Conservation (phyloP, 192 early-diverging fungal genomes). For the Entophlyctis luteolus region DNA sequence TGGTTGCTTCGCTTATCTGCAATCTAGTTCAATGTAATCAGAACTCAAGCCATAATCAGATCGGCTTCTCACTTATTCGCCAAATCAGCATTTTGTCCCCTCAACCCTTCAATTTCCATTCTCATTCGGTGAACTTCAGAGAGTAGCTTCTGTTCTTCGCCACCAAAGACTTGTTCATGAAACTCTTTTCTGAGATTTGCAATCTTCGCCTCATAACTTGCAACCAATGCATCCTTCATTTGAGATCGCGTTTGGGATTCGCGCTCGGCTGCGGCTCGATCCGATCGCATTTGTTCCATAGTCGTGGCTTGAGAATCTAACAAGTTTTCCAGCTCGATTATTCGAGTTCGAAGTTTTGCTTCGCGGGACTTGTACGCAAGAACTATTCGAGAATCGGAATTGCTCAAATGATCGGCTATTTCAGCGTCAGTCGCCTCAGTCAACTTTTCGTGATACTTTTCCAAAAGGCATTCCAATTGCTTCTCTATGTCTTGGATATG, state of each 20-base stretch:
- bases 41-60: neutral
- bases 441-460: slow-evolving; percentile 16
- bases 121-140: slow-evolving; percentile 18
- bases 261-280: slow-evolving; percentile 19
- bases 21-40: neutral
- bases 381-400: slow-evolving; percentile 7
- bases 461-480: slow-evolving; percentile 26
- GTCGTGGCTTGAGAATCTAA: slow-evolving; percentile 23
- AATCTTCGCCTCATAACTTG: slow-evolving; percentile 29
- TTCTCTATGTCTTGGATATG: slow-evolving; percentile 19
- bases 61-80: slow-evolving; percentile 4
- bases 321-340: slow-evolving; percentile 26
- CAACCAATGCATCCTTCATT: slow-evolving; percentile 24
- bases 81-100: slow-evolving; percentile 20
- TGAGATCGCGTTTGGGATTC: slow-evolving; percentile 10
- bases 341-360: slow-evolving; percentile 20
- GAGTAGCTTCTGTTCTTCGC: slow-evolving; percentile 29
- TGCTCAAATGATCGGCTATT: slow-evolving; percentile 14
- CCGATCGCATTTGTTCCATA: slow-evolving; percentile 15
- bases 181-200: slow-evolving; percentile 22
- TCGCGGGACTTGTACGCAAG: slow-evolving; percentile 21
- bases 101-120: slow-evolving; percentile 21
- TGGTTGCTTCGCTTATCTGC: slow-evolving; percentile 31
- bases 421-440: slow-evolving; percentile 17
- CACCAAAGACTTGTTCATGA: slow-evolving; percentile 30